Evolutionary conservation across 140 eudicot genomes (phyloP), one percentile per base, ranked within the genome.

Genomic region (Artemisia princeps): DNA sequence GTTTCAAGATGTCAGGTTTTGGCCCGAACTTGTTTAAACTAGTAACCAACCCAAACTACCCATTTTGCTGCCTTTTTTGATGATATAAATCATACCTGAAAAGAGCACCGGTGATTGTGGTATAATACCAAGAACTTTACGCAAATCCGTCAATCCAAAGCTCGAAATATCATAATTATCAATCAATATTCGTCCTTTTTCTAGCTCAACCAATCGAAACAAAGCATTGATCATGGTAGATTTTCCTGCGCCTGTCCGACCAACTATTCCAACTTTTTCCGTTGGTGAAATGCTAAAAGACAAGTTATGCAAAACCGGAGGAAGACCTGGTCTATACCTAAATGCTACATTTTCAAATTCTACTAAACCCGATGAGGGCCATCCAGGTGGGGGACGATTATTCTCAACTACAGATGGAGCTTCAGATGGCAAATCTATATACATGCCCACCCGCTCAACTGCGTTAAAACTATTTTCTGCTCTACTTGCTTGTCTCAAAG

Each of bases 161-260:
- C 74, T 80, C 3, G 89, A 65, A 56, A 88, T 76, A 60, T 92
- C 96, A 80, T 72, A 85, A 55, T 56, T 71, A 77, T 92, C 98
- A 26, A 92, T 88, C 48, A 85, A 62, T 55, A 92, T 92, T 72
- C 78, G 84, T 71, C 98, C 98, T 50, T 76, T 80, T 76, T 92
- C 98, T 65, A 92, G 72, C 81, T 92, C 98, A 15, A 91, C 96
- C 58, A 92, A 71, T 70, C 98, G 78, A 51, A 92, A 92, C 71
- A 92, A 70, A n/a, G 96, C 98, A 80, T 92, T 92, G 16, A 92
- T 84, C 90, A 92, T 88, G 68, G 95, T 88, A 55, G 96, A 92
- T 69, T 92, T 92, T 64, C 98, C 98, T 24, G 96, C 96, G 26
- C 98, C 98, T 30, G 98, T 92, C 78, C 98, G 81, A 46, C 98